phyloP scores from a whole-genome alignment of 2,329 filamentous ascomycete genomes.

The Aotearoamyces nothofagi region DNA sequence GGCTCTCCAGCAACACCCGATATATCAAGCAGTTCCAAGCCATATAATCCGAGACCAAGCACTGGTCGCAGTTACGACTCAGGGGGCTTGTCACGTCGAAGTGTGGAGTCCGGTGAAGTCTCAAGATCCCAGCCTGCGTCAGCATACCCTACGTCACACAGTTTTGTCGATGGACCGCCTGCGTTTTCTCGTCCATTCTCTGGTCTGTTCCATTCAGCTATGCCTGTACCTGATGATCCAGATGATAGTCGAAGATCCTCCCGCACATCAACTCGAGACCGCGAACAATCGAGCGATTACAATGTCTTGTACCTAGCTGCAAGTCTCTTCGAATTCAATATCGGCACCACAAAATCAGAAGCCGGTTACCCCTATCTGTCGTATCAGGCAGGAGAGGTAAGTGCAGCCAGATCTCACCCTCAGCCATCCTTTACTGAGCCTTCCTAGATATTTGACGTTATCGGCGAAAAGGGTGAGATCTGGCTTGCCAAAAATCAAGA shows the following conservation, averaged over 20 bases:
- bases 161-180: slow-evolving; percentile 14
- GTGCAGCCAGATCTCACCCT: too few relatives aligned
- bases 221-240: slow-evolving; percentile 60
- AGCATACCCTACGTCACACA: background rate
- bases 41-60: slow-evolving; percentile 28
- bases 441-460: slow-evolving; percentile 68
- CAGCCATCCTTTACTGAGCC: too few relatives aligned
- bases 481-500: slow-evolving; percentile 98
- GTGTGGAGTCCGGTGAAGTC: background rate
- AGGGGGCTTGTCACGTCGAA: slow-evolving; percentile 11
- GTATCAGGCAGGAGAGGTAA: slow-evolving; percentile 81
- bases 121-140: background rate
- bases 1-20: slow-evolving; percentile 41
- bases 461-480: slow-evolving; percentile 91
- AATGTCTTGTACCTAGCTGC: slow-evolving; percentile 82
- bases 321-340: slow-evolving; percentile 93
- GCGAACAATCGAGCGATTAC: slow-evolving; percentile 36
- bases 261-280: slow-evolving; percentile 43
- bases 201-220: slow-evolving; percentile 72
- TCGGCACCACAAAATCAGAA: slow-evolving; percentile 80
- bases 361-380: slow-evolving; percentile 92
- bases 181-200: slow-evolving; percentile 46
- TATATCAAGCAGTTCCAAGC: slow-evolving; percentile 23
- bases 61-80: slow-evolving; percentile 47
- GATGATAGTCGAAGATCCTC: slow-evolving; percentile 38